Evolutionary conservation across 345 rosid genomes (phyloP).

Genomic region (Hevea brasiliensis): DNA sequence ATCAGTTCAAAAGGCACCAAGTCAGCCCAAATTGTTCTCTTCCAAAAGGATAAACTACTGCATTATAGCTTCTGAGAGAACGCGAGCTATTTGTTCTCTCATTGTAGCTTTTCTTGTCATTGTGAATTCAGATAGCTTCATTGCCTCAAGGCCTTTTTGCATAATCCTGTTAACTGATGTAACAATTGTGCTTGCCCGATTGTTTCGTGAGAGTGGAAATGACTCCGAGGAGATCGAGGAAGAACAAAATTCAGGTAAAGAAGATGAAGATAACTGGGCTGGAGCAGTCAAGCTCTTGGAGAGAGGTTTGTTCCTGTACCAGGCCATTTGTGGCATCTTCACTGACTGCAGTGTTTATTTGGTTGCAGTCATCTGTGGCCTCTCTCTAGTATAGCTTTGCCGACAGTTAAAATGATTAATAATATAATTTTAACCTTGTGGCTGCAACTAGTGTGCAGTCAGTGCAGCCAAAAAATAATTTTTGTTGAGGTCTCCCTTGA

Average conservation of each 20-base stretch:
- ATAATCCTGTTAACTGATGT: constrained; percentile 58
- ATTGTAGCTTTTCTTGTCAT: constrained; percentile 52
- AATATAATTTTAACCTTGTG: no score
- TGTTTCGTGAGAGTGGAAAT: constrained; percentile 36
- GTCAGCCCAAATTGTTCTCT: constrained; percentile 36
- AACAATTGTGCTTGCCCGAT: constrained; percentile 42
- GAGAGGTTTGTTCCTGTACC: constrained; percentile 66
- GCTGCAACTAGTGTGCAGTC: not conserved
- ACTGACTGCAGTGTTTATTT: constrained; percentile 74
- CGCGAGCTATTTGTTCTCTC: constrained; percentile 56
- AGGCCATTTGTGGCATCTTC: constrained; percentile 57
- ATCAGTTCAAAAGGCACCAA: constrained; percentile 6
- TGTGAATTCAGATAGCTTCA: constrained; percentile 37
- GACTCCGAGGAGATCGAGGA: constrained; percentile 32
- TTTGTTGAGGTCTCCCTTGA: not conserved
- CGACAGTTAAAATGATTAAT: not conserved
- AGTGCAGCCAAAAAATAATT: not conserved
- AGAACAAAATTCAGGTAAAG: constrained; percentile 23
- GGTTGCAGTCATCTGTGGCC: constrained; percentile 54
- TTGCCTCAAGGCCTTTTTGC: constrained; percentile 61
- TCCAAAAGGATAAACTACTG: constrained; percentile 55
- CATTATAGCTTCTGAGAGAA: constrained; percentile 52
- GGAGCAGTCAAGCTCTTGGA: constrained; percentile 69
- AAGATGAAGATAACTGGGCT: constrained; percentile 43
- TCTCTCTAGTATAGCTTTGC: constrained; percentile 33